A percentile compares a stretch with the other conserved stretches of the same genome.
Evolutionary conservation across 208 protist genomes (phyloP).

Genomic region (Trichomonas vaginalis): DNA sequence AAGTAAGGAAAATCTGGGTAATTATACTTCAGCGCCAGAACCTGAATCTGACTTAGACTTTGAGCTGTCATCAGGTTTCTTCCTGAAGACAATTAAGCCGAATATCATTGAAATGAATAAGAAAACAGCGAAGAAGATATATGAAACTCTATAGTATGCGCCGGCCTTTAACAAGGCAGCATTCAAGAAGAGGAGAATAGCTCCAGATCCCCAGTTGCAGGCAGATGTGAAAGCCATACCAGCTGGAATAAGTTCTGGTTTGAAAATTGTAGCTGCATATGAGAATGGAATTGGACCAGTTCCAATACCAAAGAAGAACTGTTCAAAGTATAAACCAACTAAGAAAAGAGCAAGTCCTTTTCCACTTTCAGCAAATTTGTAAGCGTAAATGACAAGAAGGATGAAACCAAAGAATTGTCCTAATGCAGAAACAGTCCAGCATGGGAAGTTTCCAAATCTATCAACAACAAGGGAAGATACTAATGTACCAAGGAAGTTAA

Average conservation of each 20-base stretch:
- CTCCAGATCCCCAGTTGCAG: background rate
- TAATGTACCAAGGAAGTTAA: background rate
- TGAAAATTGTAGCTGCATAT: background rate
- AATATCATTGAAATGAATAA: background rate
- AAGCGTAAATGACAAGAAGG: background rate
- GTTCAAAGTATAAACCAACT: background rate
- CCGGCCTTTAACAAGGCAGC: background rate
- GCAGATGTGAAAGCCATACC: background rate
- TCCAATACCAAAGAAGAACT: background rate
- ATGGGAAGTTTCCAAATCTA: background rate
- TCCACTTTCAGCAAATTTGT: too few relatives aligned
- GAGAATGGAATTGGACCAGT: background rate
- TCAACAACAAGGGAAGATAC: background rate
- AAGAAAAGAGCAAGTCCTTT: too few relatives aligned
- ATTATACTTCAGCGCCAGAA: too few relatives aligned
- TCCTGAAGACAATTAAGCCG: background rate
- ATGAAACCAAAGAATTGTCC: background rate
- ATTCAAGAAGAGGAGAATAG: background rate
- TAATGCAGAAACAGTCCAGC: background rate
- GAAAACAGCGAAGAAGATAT: background rate
- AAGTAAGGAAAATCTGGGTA: too few relatives aligned
- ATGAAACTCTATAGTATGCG: background rate
- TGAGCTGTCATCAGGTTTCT: too few relatives aligned
- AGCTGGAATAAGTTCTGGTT: background rate
- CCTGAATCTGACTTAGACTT: too few relatives aligned